These are phyloP conservation scores for Diplodia scrobiculata DNA, from an alignment of 2,329 filamentous ascomycete genomes.

Conservation along the genomic window DNA sequence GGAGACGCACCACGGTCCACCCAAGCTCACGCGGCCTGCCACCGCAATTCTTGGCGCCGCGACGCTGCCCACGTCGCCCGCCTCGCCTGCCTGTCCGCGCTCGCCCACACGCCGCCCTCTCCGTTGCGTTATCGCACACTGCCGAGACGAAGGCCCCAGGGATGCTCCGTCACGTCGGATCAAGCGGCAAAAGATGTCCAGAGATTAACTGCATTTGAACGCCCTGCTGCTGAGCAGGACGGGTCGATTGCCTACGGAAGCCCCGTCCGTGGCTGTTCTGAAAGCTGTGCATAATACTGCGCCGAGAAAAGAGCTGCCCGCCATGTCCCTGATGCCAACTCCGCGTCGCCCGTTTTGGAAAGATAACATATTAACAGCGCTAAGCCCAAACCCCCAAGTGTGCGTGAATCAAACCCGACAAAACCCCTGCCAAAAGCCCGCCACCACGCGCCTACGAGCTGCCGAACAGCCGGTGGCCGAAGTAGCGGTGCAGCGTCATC, in stretches of 20 bases:
- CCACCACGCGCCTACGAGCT: constrained; percentile 8
- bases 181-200: constrained; percentile 1
- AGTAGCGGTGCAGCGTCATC: constrained; percentile 30
- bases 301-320: constrained; percentile 13
- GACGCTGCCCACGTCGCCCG: background rate
- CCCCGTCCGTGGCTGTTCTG: background rate
- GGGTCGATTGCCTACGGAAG: background rate
- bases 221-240: background rate
- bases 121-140: background rate
- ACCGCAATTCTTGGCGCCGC: constrained; percentile 8
- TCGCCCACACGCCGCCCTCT: background rate
- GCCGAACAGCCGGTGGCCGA: constrained; percentile 26
- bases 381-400: constrained; percentile 23
- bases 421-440: constrained; percentile 5
- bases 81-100: background rate
- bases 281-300: constrained; percentile 11
- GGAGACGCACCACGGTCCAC: background rate
- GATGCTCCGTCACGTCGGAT: constrained; percentile 17
- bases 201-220: constrained; percentile 9
- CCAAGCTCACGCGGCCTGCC: constrained; percentile 15
- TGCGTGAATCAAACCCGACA: constrained; percentile 19
- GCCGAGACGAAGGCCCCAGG: background rate
- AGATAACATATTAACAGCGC: constrained; percentile 24
- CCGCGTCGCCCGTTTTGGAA: constrained; percentile 24
- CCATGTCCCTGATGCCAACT: constrained; percentile 26